Evolutionary conservation across 2,329 filamentous ascomycete genomes (phyloP).

Genomic region (Hymenoscyphus fraxineus): DNA sequence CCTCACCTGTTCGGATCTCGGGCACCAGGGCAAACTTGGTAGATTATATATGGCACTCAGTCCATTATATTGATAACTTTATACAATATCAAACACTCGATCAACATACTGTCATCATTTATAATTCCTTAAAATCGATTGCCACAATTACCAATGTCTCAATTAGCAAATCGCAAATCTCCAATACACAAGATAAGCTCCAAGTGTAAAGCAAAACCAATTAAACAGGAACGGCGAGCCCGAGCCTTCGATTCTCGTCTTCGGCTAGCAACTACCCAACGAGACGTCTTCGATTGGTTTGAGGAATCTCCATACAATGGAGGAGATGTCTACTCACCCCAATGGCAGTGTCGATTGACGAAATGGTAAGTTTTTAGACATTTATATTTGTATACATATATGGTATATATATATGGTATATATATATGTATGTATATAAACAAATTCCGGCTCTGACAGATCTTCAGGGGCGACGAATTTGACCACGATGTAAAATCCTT

Average conservation of each 20-base stretch:
- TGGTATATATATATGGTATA: too few relatives aligned
- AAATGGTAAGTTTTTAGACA: constrained; percentile 9
- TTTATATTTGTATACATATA: too few relatives aligned
- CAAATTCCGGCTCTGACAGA: too few relatives aligned
- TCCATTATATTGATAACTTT: too few relatives aligned
- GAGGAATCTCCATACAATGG: constrained; percentile 13
- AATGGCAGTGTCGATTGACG: constrained; percentile 12
- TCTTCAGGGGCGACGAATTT: neutral
- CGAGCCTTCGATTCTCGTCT: neutral
- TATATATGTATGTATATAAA: neutral
- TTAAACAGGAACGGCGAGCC: neutral
- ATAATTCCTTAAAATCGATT: neutral
- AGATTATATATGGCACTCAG: neutral
- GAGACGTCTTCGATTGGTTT: constrained; percentile 15
- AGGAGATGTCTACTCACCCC: constrained; percentile 15
- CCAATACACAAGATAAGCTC: neutral
- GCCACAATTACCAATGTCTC: neutral
- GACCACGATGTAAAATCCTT: neutral
- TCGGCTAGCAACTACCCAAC: constrained; percentile 9
- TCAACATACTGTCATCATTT: too few relatives aligned
- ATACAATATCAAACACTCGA: too few relatives aligned
- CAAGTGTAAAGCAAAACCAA: neutral
- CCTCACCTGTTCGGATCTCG: neutral
- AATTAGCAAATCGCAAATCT: neutral
- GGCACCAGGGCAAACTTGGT: neutral